These are phyloP conservation scores for Gomphus sp. DNA, from an alignment of 1,284 basidiomycete species.

Conservation along the genomic window DNA sequence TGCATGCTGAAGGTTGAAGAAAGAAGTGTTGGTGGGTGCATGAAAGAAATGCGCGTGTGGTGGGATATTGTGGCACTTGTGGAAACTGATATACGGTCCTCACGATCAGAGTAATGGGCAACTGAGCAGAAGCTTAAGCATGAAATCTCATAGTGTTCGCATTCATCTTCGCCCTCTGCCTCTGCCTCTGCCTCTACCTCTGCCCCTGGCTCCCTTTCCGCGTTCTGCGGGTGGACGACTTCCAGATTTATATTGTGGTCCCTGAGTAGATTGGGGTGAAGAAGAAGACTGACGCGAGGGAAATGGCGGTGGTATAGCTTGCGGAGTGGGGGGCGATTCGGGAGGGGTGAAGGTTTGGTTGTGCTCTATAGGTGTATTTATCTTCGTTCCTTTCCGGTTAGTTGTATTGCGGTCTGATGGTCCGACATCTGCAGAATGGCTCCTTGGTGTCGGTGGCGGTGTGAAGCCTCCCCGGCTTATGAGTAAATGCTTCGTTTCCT, in stretches of 20 bases:
- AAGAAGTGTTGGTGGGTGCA: background rate
- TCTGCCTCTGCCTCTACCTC: slow-evolving; percentile 29
- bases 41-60: background rate
- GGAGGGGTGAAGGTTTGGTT: background rate
- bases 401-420: background rate
- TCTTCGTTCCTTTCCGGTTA: background rate
- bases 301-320: background rate
- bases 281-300: background rate
- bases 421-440: background rate
- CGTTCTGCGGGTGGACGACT: slow-evolving; percentile 1
- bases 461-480: slow-evolving; percentile 44
- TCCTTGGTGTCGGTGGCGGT: slow-evolving; percentile 32
- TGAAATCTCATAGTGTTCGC: background rate
- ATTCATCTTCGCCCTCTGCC: slow-evolving; percentile 14
- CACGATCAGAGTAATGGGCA: background rate
- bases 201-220: slow-evolving; percentile 14
- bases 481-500: slow-evolving; percentile 47
- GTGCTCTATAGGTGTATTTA: background rate
- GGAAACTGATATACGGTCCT: background rate
- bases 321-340: background rate
- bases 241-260: background rate
- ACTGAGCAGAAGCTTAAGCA: background rate
- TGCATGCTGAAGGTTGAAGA: background rate
- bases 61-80: background rate
- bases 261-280: background rate